Base-by-base conservation (phyloP, 1,139 yeast species). In the Protomyces arabidopsidicola region DNA sequence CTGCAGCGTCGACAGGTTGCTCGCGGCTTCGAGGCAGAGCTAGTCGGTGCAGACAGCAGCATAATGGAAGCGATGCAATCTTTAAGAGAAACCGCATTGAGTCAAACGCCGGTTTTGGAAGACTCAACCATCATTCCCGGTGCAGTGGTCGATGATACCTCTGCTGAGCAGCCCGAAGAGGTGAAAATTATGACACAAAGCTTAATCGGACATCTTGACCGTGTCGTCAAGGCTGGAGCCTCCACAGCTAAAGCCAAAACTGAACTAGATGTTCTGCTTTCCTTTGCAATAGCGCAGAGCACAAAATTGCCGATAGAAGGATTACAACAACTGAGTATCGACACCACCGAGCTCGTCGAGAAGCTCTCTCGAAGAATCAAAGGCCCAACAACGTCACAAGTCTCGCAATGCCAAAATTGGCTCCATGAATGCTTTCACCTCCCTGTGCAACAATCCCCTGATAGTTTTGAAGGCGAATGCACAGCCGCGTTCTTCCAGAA, bases 401-500 rank as follows among this genome's bases (percentile, higher is more conserved):
- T 53, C 27, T 16, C 14, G 14, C 14, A 45, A 24, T 36, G 54
- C 14, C 22, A 38, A 31, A 27, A n/a, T 14, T 35, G 34, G 53
- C 59, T 60, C 6, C 22, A 60, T 18, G 45, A 45, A 2, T 36
- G 42, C 42, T 60, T 48, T 18, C 20, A 51, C 6, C 45, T 60
- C 8, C 63, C 59, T 3, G 48, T 45, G 18, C 59, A 60, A 34
- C 18, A 38, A 16, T 53, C 63, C 4, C 63, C 63, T 1, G 54
- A 31, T 22, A 18, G 18, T 9, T 60, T 45, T 22, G 63, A 60
- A 27, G 63, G 63, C 27, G 63, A 60, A 39, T 60, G 59, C 45
- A 48, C 59, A 24, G 63, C 63, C 9, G 38, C 63, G 6, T 35
- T 31, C 24, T 45, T 60, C n/a, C 59, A 39, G 8, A 55, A 55